Evolutionary conservation across 768 basidiomycete genomes (phyloP).

Genomic region (Rickenella mellea): DNA sequence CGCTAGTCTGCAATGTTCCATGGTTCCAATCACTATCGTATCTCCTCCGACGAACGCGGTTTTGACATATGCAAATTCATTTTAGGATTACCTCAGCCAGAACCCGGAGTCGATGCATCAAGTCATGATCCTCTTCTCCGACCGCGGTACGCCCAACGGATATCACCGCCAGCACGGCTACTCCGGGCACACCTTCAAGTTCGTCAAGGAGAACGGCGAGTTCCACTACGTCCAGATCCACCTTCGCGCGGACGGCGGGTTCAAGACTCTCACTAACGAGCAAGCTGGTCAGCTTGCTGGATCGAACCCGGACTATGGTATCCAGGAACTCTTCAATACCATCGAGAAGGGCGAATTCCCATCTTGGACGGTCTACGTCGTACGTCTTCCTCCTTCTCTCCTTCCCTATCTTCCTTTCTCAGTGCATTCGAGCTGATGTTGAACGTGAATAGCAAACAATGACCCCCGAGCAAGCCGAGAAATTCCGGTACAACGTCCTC

Average conservation of each 20-base stretch:
- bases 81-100: conserved; percentile 78
- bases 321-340: conserved; percentile 64
- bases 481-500: conserved; percentile 82
- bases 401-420: conserved; percentile 7
- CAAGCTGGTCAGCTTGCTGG: conserved; percentile 59
- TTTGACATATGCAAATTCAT: conserved; percentile 24
- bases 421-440: too few species aligned
- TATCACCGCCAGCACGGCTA: conserved; percentile 86
- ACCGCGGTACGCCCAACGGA: conserved; percentile 90
- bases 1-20: too few species aligned
- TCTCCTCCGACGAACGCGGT: too few species aligned
- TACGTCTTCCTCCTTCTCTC: conserved; percentile 24
- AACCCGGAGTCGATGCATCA: conserved; percentile 88
- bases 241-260: conserved; percentile 66
- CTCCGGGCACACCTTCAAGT: conserved; percentile 87
- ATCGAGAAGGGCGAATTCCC: conserved; percentile 80
- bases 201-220: conserved; percentile 75
- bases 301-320: conserved; percentile 80
- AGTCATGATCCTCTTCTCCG: conserved; percentile 86
- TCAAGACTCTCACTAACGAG: conserved; percentile 69
- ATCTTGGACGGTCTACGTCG: conserved; percentile 81
- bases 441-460: conserved; percentile 98
- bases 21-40: too few species aligned
- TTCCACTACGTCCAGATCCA: conserved; percentile 87
- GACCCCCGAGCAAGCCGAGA: conserved; percentile 86